These are phyloP conservation scores for Agaricales sp. DNA, from an alignment of 1,284 basidiomycete species.

Conservation along the genomic window DNA sequence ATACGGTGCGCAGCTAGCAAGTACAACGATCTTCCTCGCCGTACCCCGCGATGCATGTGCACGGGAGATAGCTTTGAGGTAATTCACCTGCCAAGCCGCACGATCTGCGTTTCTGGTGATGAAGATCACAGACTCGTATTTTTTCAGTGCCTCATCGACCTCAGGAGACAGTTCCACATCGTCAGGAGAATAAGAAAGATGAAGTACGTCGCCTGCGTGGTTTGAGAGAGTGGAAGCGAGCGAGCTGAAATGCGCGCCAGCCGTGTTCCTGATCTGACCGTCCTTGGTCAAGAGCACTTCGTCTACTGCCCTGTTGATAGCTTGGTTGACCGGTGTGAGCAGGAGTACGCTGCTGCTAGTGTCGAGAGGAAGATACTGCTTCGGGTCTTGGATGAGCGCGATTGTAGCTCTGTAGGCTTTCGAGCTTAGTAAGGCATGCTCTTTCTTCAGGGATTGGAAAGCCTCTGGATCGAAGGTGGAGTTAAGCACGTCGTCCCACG, in stretches of 20 bases:
- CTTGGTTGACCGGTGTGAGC: slow-evolving; percentile 45
- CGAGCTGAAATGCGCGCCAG: slow-evolving; percentile 41
- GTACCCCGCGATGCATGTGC: slow-evolving; percentile 10
- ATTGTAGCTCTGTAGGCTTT: slow-evolving; percentile 37
- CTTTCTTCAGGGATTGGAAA: slow-evolving; percentile 26
- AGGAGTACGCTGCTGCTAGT: slow-evolving; percentile 25
- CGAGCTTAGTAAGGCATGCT: slow-evolving; percentile 30
- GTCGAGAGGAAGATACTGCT: slow-evolving; percentile 25
- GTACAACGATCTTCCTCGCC: slow-evolving; percentile 26
- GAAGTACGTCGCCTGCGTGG: slow-evolving; percentile 23
- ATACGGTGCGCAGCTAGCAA: slow-evolving; percentile 54
- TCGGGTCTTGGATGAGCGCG: slow-evolving; percentile 33
- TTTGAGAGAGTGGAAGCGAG: slow-evolving; percentile 30
- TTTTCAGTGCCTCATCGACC: slow-evolving; percentile 10
- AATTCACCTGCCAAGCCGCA: slow-evolving; percentile 41
- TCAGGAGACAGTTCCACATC: slow-evolving; percentile 11
- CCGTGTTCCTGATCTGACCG: slow-evolving; percentile 42
- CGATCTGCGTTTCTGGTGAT: slow-evolving; percentile 48
- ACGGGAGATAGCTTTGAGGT: slow-evolving; percentile 23
- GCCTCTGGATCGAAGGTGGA: slow-evolving; percentile 16
- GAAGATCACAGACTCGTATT: slow-evolving; percentile 32
- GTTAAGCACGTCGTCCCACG: slow-evolving; percentile 30
- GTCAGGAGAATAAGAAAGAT: slow-evolving; percentile 34
- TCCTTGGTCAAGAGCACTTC: slow-evolving; percentile 30
- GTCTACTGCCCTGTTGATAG: slow-evolving; percentile 52